A percentile compares a stretch with the other conserved stretches of the same genome.
phyloP scores from a whole-genome alignment of 441 rosid genomes.

The Erodium trifolium region DNA sequence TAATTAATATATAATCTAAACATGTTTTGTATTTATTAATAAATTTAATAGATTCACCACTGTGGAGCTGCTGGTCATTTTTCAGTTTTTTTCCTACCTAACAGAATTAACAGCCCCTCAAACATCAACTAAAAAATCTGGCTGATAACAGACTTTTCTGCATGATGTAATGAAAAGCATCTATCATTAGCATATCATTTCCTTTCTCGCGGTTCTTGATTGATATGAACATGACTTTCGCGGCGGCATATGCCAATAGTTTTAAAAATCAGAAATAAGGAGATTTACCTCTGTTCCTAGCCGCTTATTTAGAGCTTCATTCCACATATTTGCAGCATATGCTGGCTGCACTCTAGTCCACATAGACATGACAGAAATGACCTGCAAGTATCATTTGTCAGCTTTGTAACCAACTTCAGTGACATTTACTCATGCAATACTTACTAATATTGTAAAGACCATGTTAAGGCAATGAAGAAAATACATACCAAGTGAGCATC shows the following conservation, averaged over 20 bases:
- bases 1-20: no score
- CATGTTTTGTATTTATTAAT: no score
- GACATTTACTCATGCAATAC: no score
- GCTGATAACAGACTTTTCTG: neutral
- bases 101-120: no score
- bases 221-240: neutral
- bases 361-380: slow-evolving; percentile 95
- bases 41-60: no score
- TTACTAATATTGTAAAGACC: no score
- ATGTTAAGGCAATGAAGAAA: neutral
- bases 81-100: no score
- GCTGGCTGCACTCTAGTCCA: slow-evolving; percentile 94
- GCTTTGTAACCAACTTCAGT: neutral
- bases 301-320: slow-evolving; percentile 89
- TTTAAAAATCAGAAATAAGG: neutral
- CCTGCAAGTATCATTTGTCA: slow-evolving; percentile 34
- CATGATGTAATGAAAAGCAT: neutral
- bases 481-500: slow-evolving; percentile 75
- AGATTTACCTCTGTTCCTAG: slow-evolving; percentile 69
- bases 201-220: neutral
- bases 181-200: neutral
- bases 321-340: slow-evolving; percentile 98
- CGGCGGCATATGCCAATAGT: neutral
- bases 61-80: no score
- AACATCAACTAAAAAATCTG: neutral